A percentile compares a stretch with the other conserved stretches of the same genome.
Evolutionary conservation across 345 rosid species (phyloP).

Genomic region (Erodium maritimum): DNA sequence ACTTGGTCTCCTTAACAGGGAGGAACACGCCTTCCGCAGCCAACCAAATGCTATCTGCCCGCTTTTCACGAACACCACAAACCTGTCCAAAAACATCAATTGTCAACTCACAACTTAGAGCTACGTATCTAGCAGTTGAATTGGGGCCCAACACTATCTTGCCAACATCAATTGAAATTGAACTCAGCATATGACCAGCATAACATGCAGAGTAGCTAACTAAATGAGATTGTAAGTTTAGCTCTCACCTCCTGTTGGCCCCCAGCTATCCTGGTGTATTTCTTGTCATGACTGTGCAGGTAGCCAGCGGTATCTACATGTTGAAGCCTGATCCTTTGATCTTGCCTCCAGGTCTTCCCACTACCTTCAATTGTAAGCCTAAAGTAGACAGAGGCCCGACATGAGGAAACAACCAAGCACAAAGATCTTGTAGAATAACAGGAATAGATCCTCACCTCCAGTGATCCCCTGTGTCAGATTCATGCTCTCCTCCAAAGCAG

Average conservation of each 20-base stretch:
- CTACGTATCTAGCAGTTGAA: too few relatives aligned
- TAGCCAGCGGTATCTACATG: constrained; percentile 93
- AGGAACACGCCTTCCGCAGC: constrained; percentile 97
- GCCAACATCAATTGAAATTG: too few relatives aligned
- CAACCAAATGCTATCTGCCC: constrained; percentile 78
- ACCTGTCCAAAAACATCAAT: constrained; percentile 35
- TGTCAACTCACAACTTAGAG: background rate
- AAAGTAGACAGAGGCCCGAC: constrained; percentile 4
- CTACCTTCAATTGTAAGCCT: constrained; percentile 87
- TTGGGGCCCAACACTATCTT: too few relatives aligned
- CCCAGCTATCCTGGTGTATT: constrained; percentile 88
- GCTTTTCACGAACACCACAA: constrained; percentile 77
- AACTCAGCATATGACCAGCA: too few relatives aligned
- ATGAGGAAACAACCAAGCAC: background rate
- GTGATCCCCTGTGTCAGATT: constrained; percentile 90
- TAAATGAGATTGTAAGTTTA: background rate
- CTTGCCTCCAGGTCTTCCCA: constrained; percentile 91
- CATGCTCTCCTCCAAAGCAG: constrained; percentile 88
- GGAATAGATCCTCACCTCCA: constrained; percentile 49
- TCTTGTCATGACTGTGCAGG: constrained; percentile 95
- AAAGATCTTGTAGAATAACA: too few relatives aligned
- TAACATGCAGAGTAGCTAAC: background rate
- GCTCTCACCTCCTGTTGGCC: constrained; percentile 91
- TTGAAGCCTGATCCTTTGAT: constrained; percentile 82
- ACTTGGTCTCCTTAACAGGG: constrained; percentile 53